Evolutionary conservation across 2,329 filamentous ascomycete genomes (phyloP), one percentile per base, ranked within the genome.

Genomic region (Lasiodiplodia sp.): DNA sequence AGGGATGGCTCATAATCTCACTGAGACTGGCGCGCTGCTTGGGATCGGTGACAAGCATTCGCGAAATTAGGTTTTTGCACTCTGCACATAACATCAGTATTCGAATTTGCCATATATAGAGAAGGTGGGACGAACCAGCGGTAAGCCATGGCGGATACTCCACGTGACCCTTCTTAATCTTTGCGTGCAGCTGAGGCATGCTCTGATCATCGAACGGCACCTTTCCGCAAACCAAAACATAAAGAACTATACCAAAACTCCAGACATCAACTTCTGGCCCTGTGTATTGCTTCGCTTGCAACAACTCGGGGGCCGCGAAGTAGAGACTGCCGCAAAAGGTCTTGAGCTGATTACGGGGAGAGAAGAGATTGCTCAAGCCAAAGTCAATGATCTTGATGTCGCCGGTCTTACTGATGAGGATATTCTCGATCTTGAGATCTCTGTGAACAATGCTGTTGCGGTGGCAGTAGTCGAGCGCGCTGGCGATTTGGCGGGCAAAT

Each of bases 321-420:
- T 99, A 99, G 47, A 99, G 84, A 84, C 94, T 97, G 57, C 96
- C 96, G 76, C 96, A 99, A 77, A 98, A 99, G 0, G 96, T 99
- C 82, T 97, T 97, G 69, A 98, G 86, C 71, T 96, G 91, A 70
- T 87, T 88, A 55, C 90, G 86, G 0, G 96, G 96, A 7, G 93
- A 91, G 80, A 97, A 99, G 4, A 98, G 87, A 76, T 99, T 99
- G 83, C 95, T 98, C 67, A 99, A 85, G 37, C 95, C 96, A 79
- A 99, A 99, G 78, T 99, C 96, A 73, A 99, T 99, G 75, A 99
- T 98, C 79, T 98, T 98, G 81, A 99, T 99, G 78, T 99, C 96
- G 51, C 96, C 96, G 2, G 92, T 97, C 84, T 98, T 98, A 85
- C 94, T 97, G 82, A 99, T 99, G 70, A 99, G 87, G 67, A 99